Base-by-base conservation (phyloP, 352 stramenopile genomes). In the Phytophthora meadii region DNA sequence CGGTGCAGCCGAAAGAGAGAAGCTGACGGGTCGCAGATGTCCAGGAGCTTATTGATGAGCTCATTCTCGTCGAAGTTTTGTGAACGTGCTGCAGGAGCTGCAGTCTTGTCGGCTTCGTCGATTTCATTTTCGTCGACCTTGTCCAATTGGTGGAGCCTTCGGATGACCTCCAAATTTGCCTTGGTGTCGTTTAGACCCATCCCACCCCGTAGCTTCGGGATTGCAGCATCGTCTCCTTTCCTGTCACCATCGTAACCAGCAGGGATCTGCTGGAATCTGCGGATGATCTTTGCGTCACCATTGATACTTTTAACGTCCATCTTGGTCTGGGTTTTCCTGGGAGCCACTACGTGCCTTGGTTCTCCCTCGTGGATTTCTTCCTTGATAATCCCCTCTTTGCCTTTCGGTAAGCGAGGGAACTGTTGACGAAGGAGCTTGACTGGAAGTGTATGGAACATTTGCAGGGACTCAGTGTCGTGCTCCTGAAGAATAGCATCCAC, bases 1-100 rank as follows among this genome's bases (percentile, higher is more conserved):
- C 81, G 81, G 37, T 90, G 79, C 32, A 93, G 54, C 5, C 68
- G 76, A 45, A 82, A 90, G 0, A 93, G 60, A 34, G 84, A 92
- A 6, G 81, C 72, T 11, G 79, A 87, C 30, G 82, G 84, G 12
- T 76, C 60, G 52, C 84, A 90, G 12, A 78, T 52, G 2, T 19
- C 11, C 1, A 74, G 54, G 1, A 93, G 70, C 22, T 68, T 63
- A 5, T 75, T 34, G 3, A 70, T 48, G 9, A 88, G 52, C 3
- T 54, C 54, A n/a, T 83, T 67, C 19, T 63, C 65, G 45, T 85
- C 77, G 12, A 76, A 71, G 17, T 14, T 62, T 47, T 25, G 46
- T 34, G 50, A 61, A 41, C 17, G 58, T 19, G 7, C 45, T 52
- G 25, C 44, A 24, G 11, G 36, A 24, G 45, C 36, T 5, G 6